Conservation (phyloP, 1,284 basidiomycete genomes). For the Ustilago curta region DNA sequence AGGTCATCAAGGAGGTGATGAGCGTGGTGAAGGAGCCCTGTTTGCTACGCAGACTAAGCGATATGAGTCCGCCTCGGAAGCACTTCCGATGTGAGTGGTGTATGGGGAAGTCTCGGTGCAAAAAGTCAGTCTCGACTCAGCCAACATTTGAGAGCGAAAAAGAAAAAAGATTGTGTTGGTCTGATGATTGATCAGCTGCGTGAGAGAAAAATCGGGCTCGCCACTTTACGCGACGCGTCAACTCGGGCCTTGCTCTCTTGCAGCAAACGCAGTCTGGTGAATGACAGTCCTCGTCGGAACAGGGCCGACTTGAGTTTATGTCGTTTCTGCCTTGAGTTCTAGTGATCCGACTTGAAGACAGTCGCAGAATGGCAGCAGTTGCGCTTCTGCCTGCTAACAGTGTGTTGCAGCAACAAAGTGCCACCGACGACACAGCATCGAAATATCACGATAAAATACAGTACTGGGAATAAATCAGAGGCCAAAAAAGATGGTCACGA, state of each 20-base stretch:
- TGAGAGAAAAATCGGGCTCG: not conserved
- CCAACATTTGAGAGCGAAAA: conserved; percentile 1
- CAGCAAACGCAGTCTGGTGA: not conserved
- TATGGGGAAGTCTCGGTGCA: not conserved
- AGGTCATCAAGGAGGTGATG: conserved; percentile 11
- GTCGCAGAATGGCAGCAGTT: too few relatives aligned
- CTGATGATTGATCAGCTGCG: not conserved
- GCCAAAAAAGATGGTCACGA: not conserved
- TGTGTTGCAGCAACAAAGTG: too few relatives aligned
- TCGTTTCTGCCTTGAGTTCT: too few relatives aligned
- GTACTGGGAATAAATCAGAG: too few relatives aligned
- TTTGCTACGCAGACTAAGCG: not conserved
- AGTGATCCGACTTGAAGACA: too few relatives aligned
- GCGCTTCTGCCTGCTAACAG: too few relatives aligned
- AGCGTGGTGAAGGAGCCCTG: not conserved
- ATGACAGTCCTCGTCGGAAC: not conserved
- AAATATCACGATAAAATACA: too few relatives aligned
- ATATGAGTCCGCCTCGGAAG: not conserved
- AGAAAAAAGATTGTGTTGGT: conserved; percentile 7
- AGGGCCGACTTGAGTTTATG: too few relatives aligned
- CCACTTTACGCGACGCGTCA: conserved; percentile 40
- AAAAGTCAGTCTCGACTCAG: conserved; percentile 14
- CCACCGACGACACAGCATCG: too few relatives aligned
- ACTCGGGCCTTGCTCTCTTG: not conserved
- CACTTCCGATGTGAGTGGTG: not conserved